phyloP scores from a whole-genome alignment of 257 asterid species.

The Solanum etuberosum region DNA sequence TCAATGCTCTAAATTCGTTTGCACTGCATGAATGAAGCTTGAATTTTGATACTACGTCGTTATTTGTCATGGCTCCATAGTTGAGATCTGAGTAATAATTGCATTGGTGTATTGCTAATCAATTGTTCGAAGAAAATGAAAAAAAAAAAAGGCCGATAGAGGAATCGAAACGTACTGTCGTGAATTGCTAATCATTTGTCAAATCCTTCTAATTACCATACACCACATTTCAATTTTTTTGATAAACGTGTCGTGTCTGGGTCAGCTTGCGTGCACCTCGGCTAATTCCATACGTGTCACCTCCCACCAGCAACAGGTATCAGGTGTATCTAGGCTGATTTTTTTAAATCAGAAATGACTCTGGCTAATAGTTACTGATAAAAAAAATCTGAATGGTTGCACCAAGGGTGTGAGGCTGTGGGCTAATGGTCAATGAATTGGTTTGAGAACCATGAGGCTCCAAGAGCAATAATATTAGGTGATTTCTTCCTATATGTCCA shows the following conservation, averaged over 20 bases:
- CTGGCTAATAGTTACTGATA: background rate
- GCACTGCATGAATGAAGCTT: background rate
- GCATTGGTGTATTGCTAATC: background rate
- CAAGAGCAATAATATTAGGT: background rate
- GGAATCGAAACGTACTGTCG: background rate
- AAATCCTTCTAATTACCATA: background rate
- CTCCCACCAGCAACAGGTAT: background rate
- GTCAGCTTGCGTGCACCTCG: background rate
- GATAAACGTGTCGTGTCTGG: background rate
- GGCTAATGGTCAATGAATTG: background rate
- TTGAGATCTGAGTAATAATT: background rate
- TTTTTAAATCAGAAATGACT: background rate
- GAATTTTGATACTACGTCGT: background rate
- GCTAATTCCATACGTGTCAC: background rate
- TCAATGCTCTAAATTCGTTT: background rate
- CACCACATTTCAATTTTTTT: background rate
- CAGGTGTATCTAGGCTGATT: background rate
- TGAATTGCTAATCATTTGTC: background rate
- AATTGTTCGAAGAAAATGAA: background rate
- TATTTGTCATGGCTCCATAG: background rate
- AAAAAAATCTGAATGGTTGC: background rate
- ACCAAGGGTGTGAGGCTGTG: background rate
- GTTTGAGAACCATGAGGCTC: background rate
- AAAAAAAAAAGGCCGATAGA: background rate
- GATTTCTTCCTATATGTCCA: background rate